Conservation (phyloP, 2,329 filamentous ascomycete species). For the Diplodia mutila region DNA sequence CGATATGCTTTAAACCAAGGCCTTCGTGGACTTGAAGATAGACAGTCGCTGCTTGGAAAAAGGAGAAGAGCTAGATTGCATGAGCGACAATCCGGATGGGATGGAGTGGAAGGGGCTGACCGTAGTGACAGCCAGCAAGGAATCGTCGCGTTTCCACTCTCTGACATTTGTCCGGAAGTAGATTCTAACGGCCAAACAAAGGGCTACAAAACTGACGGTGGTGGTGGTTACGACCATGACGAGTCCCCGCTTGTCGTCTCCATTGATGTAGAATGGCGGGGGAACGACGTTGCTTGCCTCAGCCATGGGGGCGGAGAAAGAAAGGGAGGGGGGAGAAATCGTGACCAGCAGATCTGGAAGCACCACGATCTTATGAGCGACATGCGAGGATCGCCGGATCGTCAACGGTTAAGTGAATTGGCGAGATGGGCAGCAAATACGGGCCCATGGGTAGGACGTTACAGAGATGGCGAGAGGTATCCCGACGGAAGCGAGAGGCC, state of each 20-base stretch:
- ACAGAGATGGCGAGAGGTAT: not conserved
- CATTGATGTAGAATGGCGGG: slow-evolving; percentile 37
- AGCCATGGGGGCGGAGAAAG: not conserved
- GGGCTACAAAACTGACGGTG: slow-evolving; percentile 37
- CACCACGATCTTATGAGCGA: slow-evolving; percentile 6
- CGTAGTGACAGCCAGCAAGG: slow-evolving; percentile 33
- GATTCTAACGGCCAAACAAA: slow-evolving; percentile 37
- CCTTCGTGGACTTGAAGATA: slow-evolving; percentile 35
- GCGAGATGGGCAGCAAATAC: not conserved
- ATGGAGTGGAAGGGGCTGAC: slow-evolving; percentile 27
- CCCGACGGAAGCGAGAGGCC: not conserved
- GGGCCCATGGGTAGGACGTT: not conserved
- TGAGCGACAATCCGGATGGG: not conserved
- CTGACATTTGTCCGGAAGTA: slow-evolving; percentile 36
- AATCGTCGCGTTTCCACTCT: slow-evolving; percentile 40
- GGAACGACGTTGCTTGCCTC: slow-evolving; percentile 26
- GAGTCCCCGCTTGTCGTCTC: slow-evolving; percentile 40
- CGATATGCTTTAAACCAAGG: slow-evolving; percentile 31
- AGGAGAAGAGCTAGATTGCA: slow-evolving; percentile 34
- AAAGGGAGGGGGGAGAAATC: not conserved
- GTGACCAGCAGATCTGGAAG: not conserved
- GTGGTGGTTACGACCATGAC: slow-evolving; percentile 37
- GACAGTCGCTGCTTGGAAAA: slow-evolving; percentile 31
- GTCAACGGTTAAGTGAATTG: not conserved
- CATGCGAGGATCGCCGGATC: slow-evolving; percentile 1